phyloP scores from a whole-genome alignment of 2,329 filamentous ascomycete species.

The Bipolaris victoriae region DNA sequence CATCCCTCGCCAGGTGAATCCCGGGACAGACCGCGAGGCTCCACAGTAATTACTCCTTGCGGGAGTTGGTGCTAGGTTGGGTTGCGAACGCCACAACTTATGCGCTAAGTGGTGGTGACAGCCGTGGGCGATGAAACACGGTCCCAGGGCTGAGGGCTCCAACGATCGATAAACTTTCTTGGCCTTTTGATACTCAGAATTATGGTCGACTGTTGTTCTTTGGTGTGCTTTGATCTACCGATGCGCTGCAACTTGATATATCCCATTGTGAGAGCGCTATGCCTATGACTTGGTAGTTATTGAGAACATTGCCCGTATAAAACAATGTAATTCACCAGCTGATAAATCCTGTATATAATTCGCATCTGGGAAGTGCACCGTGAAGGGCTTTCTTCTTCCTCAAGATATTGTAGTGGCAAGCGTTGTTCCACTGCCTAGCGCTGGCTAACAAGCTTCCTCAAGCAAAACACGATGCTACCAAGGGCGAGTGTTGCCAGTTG shows the following conservation, averaged over 20 bases:
- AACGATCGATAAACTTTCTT: slow-evolving; percentile 4
- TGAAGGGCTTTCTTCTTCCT: too few species aligned
- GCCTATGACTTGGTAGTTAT: too few species aligned
- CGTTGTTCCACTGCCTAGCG: neutral
- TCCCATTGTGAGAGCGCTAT: too few species aligned
- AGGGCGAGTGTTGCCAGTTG: neutral
- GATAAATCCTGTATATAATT: too few species aligned
- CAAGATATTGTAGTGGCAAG: too few species aligned
- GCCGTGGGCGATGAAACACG: neutral
- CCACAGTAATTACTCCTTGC: slow-evolving; percentile 4
- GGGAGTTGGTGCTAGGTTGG: slow-evolving; percentile 3
- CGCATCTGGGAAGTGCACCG: too few species aligned
- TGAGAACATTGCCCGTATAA: too few species aligned
- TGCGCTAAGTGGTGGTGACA: neutral
- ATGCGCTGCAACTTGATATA: neutral
- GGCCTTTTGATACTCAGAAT: neutral
- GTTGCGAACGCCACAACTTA: slow-evolving; percentile 14
- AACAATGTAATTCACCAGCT: too few species aligned
- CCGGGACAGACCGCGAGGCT: neutral
- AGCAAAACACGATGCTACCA: neutral
- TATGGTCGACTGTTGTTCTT: neutral
- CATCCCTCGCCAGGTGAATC: neutral
- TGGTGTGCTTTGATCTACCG: neutral
- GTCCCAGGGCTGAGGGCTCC: slow-evolving; percentile 1
- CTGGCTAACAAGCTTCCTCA: neutral